Base-by-base conservation (phyloP, 1,139 yeast species). In the Kodamaea alishanica region DNA sequence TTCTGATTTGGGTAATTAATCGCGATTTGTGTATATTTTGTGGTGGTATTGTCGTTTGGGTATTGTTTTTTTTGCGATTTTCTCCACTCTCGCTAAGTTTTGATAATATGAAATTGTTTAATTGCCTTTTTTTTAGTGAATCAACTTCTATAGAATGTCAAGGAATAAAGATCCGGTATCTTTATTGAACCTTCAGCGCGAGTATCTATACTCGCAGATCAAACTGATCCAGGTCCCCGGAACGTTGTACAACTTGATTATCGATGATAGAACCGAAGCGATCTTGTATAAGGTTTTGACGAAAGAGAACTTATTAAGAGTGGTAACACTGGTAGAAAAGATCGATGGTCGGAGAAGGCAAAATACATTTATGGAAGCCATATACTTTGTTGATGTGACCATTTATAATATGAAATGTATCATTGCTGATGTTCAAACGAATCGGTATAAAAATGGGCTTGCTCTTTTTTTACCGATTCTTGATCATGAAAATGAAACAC, bases 311-410 rank as follows among this genome's bases (percentile, higher is more conserved):
- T 48, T 71, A 30, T 52, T 71, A 9, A 53, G 77, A 30, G 52
- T 70, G 9, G 76, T 71, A 6, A 66, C 76, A 2, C 59, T 71
- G 3, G 55, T 71, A 8, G 77, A 71, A 42, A 56, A 56, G 46
- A 53, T 71, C 11, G 75, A 68, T 44, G 61, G 55, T 20, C 55
- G 53, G 27, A 52, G 75, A 34, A 57, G 63, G 30, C 63, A 56
- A 40, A 71, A 65, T 51, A 54, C 65, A 8, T 68, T 61, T 39
- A 54, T 70, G 51, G 68, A 63, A 44, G 76, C 73, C 22, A 64
- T 71, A 26, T 71, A 71, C 49, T 59, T 71, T 41, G 56, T 67
- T 23, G 73, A 69, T 24, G 60, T 67, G 9, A 52, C 65, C 12
- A 51, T 60, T 12, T 70, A 61, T 49, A 69, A 69, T 44, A 49